These are phyloP conservation scores for Phaeotremella skinneri DNA, from an alignment of 768 basidiomycete genomes.

Conservation along the genomic window DNA sequence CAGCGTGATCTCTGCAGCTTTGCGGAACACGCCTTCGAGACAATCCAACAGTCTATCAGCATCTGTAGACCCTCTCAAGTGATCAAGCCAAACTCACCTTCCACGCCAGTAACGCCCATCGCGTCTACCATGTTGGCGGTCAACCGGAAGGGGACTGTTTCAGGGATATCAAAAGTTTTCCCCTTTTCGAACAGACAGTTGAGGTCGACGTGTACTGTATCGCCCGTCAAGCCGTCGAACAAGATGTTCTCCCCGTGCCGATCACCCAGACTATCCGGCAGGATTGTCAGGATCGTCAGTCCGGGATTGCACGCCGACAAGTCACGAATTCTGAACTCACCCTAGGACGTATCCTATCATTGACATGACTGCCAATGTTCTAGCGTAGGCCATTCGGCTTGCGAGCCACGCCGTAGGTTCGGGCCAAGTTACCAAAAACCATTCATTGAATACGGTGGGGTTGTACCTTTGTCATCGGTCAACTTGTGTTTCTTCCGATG, in stretches of 20 bases:
- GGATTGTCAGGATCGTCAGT: slow-evolving; percentile 11
- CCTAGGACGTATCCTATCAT: slow-evolving; percentile 98
- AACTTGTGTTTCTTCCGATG: neutral
- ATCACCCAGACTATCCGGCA: slow-evolving; percentile 75
- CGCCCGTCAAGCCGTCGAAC: slow-evolving; percentile 80
- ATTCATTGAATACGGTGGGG: slow-evolving; percentile 88
- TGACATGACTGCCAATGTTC: slow-evolving; percentile 94
- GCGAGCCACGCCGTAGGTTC: slow-evolving; percentile 93
- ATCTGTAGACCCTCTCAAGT: neutral
- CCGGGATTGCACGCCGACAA: neutral
- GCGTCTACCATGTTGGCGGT: slow-evolving; percentile 92
- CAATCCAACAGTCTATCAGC: slow-evolving; percentile 9
- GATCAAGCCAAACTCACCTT: slow-evolving; percentile 58
- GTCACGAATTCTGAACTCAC: slow-evolving; percentile 62
- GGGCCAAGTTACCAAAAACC: slow-evolving; percentile 96
- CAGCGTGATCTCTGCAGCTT: slow-evolving; percentile 86
- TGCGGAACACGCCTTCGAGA: slow-evolving; percentile 74
- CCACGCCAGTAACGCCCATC: slow-evolving; percentile 85
- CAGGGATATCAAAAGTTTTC: slow-evolving; percentile 78
- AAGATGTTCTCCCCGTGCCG: slow-evolving; percentile 95
- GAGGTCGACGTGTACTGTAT: slow-evolving; percentile 93
- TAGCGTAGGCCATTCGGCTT: slow-evolving; percentile 76
- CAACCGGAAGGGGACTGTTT: slow-evolving; percentile 88
- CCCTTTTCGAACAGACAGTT: slow-evolving; percentile 98
- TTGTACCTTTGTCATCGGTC: slow-evolving; percentile 48